Base-by-base conservation (phyloP, 768 basidiomycete genomes). In the Suillus weaverae region DNA sequence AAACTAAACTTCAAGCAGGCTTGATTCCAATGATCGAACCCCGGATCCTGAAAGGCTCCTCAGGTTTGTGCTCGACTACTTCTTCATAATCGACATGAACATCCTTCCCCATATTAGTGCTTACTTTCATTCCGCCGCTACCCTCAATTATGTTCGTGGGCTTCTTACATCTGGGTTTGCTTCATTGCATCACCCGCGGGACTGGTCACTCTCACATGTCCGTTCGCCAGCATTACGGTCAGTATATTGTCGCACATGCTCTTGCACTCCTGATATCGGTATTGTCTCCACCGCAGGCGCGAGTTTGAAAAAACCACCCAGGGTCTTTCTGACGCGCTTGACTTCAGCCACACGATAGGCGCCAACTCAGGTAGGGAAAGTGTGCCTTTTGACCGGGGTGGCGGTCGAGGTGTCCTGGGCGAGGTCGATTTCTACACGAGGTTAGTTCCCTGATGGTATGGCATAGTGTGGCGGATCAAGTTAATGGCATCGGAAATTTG, bases 401-500 rank as follows among this genome's bases (percentile, higher is more conserved):
- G 92, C 2, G 85, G 85, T 3, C 81, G 86, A 18, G 86, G 89
- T 62, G 84, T 86, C 14, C 81, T 95, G 26, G 92, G 92, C 32
- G 95, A 94, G 71, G 94, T 96, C 0, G 96, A 98, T 73, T 89
- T 98, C 69, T 98, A 94, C 79, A 95, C 94, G 4, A 95, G 92
- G 94, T 88, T 64, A 38, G 81, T 68, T 51, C 8, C 62, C 41
- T 32, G 3, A 56, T 32, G 6, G 7, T 48, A 9, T 41, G n/a
- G 18, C 16, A 20, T 39, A 18, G 13, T 39, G 18, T 39, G 9
- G 5, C 33, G 8, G 33, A 59, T 22, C 26, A 20, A n/a, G 11
- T 30, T 44, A 18, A 14, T 48, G 26, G 3, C 32, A 26, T 55
- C 64, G 48, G 65, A 60, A 16, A 35, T 59, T 59, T 62, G 41